Conservation (phyloP, 306 rosid species). For the Corylus avellana region DNA sequence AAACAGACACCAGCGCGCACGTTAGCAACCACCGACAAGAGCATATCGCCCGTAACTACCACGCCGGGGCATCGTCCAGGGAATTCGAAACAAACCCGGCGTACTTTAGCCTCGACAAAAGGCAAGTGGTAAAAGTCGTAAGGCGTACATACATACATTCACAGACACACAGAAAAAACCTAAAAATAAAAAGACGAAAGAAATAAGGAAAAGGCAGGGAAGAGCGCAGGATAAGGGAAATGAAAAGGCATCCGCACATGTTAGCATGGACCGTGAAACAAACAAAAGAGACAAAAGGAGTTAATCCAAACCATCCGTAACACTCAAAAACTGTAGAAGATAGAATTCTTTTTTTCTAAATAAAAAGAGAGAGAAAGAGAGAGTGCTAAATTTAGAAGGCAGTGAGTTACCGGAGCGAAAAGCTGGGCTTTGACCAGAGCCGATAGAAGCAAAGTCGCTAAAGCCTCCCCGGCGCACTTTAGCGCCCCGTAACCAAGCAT, state of each 20-base stretch:
- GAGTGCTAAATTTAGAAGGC: neutral
- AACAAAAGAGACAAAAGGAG: neutral
- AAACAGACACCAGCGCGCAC: neutral
- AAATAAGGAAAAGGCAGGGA: neutral
- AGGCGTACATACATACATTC: neutral
- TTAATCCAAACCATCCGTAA: neutral
- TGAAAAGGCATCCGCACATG: neutral
- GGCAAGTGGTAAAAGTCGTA: neutral
- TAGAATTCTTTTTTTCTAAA: neutral
- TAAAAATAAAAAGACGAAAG: neutral
- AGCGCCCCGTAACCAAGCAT: constrained; percentile 51
- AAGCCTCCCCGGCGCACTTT: constrained; percentile 57
- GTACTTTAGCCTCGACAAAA: too few species aligned
- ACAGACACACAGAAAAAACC: neutral
- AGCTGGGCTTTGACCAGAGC: constrained; percentile 62
- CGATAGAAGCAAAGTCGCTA: constrained; percentile 58
- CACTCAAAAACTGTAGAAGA: neutral
- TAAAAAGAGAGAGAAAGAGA: neutral
- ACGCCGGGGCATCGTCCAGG: neutral
- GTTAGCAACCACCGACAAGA: constrained; percentile 25
- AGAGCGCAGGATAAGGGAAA: neutral
- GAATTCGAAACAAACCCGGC: neutral
- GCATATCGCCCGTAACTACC: neutral
- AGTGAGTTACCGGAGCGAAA: constrained; percentile 53
- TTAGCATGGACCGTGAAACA: neutral